Evolutionary conservation across 2,329 filamentous ascomycete genomes (phyloP), one percentile per base, ranked within the genome.

Genomic region (Diaporthe ampelina): DNA sequence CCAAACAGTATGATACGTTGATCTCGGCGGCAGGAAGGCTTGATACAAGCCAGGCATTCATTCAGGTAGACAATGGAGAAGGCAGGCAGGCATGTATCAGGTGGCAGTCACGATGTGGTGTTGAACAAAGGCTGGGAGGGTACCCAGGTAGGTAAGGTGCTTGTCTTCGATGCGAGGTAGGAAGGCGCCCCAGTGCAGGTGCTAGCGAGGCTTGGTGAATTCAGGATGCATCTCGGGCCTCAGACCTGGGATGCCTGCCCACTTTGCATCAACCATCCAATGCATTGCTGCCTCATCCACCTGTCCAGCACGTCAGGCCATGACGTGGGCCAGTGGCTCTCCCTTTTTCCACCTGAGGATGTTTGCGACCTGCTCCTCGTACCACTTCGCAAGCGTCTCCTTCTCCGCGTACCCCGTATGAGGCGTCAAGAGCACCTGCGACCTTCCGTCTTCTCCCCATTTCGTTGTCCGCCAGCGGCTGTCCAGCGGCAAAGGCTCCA

Each of bases 391-490:
- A 79, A 94, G 85, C 48, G 89, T 88, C n/a, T 88, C 90, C 74
- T 90, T 89, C 76, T 93, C 91, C 0, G 92, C 91, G 80, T 94
- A 95, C 0, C 93, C 93, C 88, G 93, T 94, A 81, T 95, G 93
- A 57, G 93, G 93, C 67, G 91, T 92, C 76, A 94, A 79, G 21
- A 95, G 77, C 1, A 94, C 88, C 73, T 88, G 85, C 65, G 88
- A 90, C 63, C 89, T 88, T 7, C 91, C 91, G 48, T 89, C 83
- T 48, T 82, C 80, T 6, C 91, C 91, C 92, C 93, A 95, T 48
- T 84, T 82, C 11, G 88, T 90, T 13, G 86, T 89, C 67, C 92
- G 86, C 94, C 94, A 95, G 26, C 85, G 85, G 78, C 92, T 94
- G 67, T 93, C 88, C 10, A 80, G 78, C 0, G 91, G 90, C 74